Conservation (phyloP, 805 yeast species). For the Yamadazyma scolyti region DNA sequence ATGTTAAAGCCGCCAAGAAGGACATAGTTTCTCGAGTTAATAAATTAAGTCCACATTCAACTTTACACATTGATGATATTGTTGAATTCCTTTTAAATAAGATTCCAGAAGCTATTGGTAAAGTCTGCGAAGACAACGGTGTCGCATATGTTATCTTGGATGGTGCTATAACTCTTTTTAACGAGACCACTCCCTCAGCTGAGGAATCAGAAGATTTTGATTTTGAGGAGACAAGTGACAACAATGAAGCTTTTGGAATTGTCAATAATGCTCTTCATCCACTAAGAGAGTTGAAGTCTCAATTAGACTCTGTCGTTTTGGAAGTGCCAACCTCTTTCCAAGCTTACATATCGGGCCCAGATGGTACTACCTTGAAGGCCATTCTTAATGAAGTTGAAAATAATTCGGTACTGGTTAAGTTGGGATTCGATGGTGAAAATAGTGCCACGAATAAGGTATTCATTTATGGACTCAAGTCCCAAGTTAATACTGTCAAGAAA, state of each 20-base stretch:
- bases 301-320: conserved; percentile 50
- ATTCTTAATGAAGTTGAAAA: conserved; percentile 35
- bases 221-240: conserved; percentile 66
- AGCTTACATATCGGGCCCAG: conserved; percentile 57
- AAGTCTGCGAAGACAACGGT: conserved; percentile 41
- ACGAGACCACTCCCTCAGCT: neutral
- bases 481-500: conserved; percentile 51
- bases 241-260: conserved; percentile 53
- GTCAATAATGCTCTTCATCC: conserved; percentile 54
- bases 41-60: conserved; percentile 62
- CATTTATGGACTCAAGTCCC: conserved; percentile 66
- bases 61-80: conserved; percentile 58
- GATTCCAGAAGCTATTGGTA: conserved; percentile 38
- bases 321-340: conserved; percentile 55
- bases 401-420: conserved; percentile 42
- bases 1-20: conserved; percentile 60
- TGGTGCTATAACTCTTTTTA: conserved; percentile 49
- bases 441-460: conserved; percentile 49
- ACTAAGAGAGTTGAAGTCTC: conserved; percentile 55
- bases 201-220: conserved; percentile 29
- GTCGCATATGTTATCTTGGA: conserved; percentile 62
- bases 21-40: conserved; percentile 73
- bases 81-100: conserved; percentile 55
- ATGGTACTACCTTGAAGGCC: conserved; percentile 51
- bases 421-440: conserved; percentile 36